Evolutionary conservation across 208 protist genomes (phyloP), one percentile per base, ranked within the genome.

Genomic region (Entamoeba dispar): DNA sequence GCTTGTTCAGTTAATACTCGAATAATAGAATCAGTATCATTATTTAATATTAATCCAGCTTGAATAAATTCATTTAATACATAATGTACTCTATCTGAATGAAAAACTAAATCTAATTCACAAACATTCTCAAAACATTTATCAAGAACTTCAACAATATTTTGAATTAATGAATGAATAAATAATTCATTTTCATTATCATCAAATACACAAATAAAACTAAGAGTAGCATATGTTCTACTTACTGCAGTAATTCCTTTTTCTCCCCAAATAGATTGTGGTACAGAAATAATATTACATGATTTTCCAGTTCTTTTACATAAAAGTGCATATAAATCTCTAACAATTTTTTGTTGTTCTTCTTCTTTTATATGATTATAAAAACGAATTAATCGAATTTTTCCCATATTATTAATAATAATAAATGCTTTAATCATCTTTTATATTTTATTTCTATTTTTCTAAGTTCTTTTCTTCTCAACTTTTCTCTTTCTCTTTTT

Each of bases 111-210:
- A 27, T 92, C 91, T 22, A 92, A 51, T 27, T 92, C 91, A 22
- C 91, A 92, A 27, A 92, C 91, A 27, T 92, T 92, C 22, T 92
- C 91, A 51, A 92, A 92, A 3, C 49, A 51, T 22, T 92, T 49
- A 92, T 92, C 91, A 49, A 92, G 91, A 51, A 49, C 43, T 92
- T 92, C 91, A 27, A 92, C 91, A 92, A 92, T 69, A 27, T 69
- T 69, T 69, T 69, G 55, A 69, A 69, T 69, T 14, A 69, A 22
- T 27, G 55, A 69, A 22, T 69, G 55, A 22, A 69, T 69, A 22
- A 69, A 69, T 14, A 69, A 22, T 22, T 69, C 55, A 22, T 69
- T 69, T 69, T 69, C 55, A 69, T 69, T 69, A 69, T 69, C 55
- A 22, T 69, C 55, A 22, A 69, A 69, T 14, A 69, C 55, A 69